These are phyloP conservation scores for Testicularia cyperi DNA, from an alignment of 1,284 basidiomycete genomes.

Conservation along the genomic window DNA sequence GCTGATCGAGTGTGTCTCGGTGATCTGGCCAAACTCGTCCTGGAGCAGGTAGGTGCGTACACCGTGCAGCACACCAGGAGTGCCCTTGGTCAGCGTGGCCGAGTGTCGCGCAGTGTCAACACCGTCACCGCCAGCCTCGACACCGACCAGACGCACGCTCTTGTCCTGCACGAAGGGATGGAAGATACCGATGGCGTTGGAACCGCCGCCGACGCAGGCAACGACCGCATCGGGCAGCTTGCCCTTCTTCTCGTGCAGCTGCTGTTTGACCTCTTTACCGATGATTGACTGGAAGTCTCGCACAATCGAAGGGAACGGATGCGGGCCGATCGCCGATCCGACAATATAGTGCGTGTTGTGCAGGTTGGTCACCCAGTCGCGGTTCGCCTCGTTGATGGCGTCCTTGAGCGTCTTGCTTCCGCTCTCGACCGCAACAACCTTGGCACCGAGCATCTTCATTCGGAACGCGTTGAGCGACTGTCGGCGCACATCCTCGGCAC, in stretches of 20 bases:
- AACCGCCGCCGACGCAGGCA: slow-evolving; percentile 95
- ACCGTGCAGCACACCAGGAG: slow-evolving; percentile 92
- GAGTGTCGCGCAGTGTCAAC: slow-evolving; percentile 82
- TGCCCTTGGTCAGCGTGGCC: slow-evolving; percentile 85
- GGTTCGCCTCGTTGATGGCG: slow-evolving; percentile 63
- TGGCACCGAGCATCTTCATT: slow-evolving; percentile 94
- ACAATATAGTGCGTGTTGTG: slow-evolving; percentile 86
- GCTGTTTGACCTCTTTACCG: slow-evolving; percentile 88
- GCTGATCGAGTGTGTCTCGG: slow-evolving; percentile 94
- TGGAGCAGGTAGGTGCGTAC: slow-evolving; percentile 94
- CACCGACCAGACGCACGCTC: slow-evolving; percentile 53
- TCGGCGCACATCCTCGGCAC: slow-evolving; percentile 92
- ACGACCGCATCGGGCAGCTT: slow-evolving; percentile 92
- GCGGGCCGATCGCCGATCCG: slow-evolving; percentile 94
- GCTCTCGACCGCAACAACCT: slow-evolving; percentile 80
- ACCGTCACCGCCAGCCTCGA: slow-evolving; percentile 68
- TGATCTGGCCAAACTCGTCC: slow-evolving; percentile 83
- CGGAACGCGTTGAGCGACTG: slow-evolving; percentile 97
- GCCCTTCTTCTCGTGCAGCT: slow-evolving; percentile 73
- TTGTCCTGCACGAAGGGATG: slow-evolving; percentile 51
- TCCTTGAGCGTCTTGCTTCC: slow-evolving; percentile 96
- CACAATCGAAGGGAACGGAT: slow-evolving; percentile 98
- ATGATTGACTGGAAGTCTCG: slow-evolving; percentile 97
- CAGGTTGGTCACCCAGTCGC: slow-evolving; percentile 97
- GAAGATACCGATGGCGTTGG: slow-evolving; percentile 82